These are phyloP conservation scores for Thielaviopsis ethacetica DNA, from an alignment of 2,329 filamentous ascomycete species.

Conservation along the genomic window DNA sequence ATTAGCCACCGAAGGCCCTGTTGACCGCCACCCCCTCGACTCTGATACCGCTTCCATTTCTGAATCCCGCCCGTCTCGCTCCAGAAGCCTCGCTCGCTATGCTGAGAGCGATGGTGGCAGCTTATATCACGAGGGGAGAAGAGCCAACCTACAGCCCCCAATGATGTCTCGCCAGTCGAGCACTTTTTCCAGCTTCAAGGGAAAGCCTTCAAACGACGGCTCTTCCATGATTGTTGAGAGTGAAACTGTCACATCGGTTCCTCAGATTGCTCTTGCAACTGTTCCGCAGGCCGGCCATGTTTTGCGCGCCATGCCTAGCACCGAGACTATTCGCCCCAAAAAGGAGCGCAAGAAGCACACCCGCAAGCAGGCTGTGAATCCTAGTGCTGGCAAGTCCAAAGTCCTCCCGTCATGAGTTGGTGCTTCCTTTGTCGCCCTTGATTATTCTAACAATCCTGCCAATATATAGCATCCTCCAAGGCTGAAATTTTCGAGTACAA, in stretches of 20 bases:
- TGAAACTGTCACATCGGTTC: conserved; percentile 82
- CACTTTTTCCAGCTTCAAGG: conserved; percentile 46
- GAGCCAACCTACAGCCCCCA: conserved; percentile 32
- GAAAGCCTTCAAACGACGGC: conserved; percentile 59
- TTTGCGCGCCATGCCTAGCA: conserved; percentile 72
- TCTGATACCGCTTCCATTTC: conserved; percentile 5
- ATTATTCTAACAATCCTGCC: conserved; percentile 1
- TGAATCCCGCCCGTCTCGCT: conserved; percentile 1
- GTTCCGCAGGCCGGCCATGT: conserved; percentile 38
- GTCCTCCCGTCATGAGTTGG: background rate
- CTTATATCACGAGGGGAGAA: conserved; percentile 25
- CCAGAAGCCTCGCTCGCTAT: background rate
- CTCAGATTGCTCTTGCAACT: conserved; percentile 62
- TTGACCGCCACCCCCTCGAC: background rate
- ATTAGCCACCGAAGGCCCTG: conserved; percentile 16
- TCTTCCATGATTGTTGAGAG: conserved; percentile 93
- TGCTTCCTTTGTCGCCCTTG: no score
- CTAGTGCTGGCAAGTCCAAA: conserved; percentile 52
- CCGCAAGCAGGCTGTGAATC: conserved; percentile 60
- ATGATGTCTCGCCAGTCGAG: conserved; percentile 49
- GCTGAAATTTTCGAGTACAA: conserved; percentile 97
- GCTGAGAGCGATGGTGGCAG: conserved; percentile 50
- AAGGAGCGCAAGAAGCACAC: conserved; percentile 74
- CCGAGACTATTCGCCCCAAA: conserved; percentile 88
- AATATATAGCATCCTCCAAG: conserved; percentile 64